phyloP scores from a whole-genome alignment of 2,329 filamentous ascomycete species.

The Diaporthe citriasiana region DNA sequence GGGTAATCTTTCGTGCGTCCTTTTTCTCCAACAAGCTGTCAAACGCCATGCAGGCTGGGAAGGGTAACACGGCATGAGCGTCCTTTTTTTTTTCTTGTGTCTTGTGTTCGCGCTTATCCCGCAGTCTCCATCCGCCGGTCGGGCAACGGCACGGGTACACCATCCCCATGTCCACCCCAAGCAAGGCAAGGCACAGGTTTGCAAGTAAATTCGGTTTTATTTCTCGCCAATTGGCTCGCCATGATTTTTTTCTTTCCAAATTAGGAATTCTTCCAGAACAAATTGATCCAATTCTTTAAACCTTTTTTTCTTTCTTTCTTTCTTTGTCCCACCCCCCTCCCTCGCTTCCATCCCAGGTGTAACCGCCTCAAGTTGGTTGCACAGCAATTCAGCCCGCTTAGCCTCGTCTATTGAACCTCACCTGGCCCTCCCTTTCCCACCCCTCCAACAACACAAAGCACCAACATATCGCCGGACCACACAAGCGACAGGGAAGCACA shows the following conservation, averaged over 20 bases:
- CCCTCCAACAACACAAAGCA: background rate
- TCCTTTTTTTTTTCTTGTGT: background rate
- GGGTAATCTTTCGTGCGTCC: background rate
- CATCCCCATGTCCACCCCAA: background rate
- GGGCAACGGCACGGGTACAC: slow-evolving; percentile 11
- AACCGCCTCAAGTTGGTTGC: background rate
- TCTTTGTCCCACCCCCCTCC: background rate
- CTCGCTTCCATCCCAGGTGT: no score
- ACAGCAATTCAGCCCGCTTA: slow-evolving; percentile 24
- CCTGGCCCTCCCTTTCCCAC: background rate
- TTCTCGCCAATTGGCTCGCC: slow-evolving; percentile 2
- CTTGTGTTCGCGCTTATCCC: slow-evolving; percentile 18
- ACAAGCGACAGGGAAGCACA: background rate
- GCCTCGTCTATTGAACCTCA: background rate
- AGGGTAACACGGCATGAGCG: slow-evolving; percentile 14
- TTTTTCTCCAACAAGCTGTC: slow-evolving; percentile 6
- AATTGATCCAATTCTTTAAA: background rate
- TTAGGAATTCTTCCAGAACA: slow-evolving; percentile 35
- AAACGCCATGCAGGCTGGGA: slow-evolving; percentile 2
- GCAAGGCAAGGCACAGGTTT: background rate
- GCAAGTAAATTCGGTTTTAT: background rate
- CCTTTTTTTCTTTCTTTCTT: background rate
- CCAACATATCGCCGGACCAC: no score
- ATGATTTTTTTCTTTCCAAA: background rate
- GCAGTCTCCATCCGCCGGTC: slow-evolving; percentile 20